phyloP scores from a whole-genome alignment of 1,284 basidiomycete genomes.

The Puccinia hordei region DNA sequence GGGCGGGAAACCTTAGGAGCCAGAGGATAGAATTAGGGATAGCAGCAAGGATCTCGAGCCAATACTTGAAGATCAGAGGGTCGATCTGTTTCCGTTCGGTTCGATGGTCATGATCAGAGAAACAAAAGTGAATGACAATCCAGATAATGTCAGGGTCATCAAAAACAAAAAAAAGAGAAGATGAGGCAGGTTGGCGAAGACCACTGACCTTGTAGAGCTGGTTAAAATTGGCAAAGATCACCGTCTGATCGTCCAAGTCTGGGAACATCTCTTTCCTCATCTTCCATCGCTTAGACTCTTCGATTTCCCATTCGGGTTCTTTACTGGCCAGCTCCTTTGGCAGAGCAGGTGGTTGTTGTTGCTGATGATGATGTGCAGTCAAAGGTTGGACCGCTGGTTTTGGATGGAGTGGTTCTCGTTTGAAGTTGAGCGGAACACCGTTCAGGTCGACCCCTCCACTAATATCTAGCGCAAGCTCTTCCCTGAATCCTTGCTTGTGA shows the following conservation, averaged over 20 bases:
- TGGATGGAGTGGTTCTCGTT: constrained; percentile 1
- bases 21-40: constrained; percentile 67
- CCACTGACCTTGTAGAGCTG: constrained; percentile 62
- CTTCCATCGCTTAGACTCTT: constrained; percentile 63
- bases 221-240: constrained; percentile 70
- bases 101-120: neutral
- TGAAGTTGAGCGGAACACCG: constrained; percentile 38
- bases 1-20: constrained; percentile 67
- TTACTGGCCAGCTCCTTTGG: constrained; percentile 47
- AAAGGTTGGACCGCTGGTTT: constrained; percentile 44
- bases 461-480: constrained; percentile 37
- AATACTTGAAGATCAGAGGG: constrained; percentile 66
- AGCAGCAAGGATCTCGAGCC: constrained; percentile 65
- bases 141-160: constrained; percentile 9
- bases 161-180: neutral
- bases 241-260: constrained; percentile 62
- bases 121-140: neutral
- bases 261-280: constrained; percentile 64
- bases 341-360: constrained; percentile 51
- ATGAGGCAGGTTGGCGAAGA: constrained; percentile 23
- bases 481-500: constrained; percentile 65
- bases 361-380: constrained; percentile 52
- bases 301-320: constrained; percentile 63
- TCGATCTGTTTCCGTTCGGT: constrained; percentile 61
- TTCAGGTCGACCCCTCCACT: constrained; percentile 37